Base-by-base conservation (phyloP, 345 rosid species). In the Salix arbutifolia region DNA sequence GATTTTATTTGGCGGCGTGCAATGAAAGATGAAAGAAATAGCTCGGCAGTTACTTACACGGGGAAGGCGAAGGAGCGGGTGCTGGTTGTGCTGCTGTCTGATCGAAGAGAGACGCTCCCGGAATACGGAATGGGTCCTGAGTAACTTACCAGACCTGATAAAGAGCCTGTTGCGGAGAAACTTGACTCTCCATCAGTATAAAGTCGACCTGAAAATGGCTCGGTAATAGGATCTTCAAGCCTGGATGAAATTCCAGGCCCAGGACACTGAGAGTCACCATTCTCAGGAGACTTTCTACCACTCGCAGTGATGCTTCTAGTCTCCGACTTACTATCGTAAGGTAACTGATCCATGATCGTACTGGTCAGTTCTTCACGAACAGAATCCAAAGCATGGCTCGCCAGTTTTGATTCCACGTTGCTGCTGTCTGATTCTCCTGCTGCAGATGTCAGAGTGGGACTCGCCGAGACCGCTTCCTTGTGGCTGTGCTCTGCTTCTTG, bases 31-130 rank as follows among this genome's bases (percentile, higher is more conserved):
- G 9, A 31, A 65, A 73, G 14, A 31, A 35, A 78, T n/a, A 71
- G 53, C 37, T 38, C 53, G 44, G 10, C 8, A 64, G 78, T 53
- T 58, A 70, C 37, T 78, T 88, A 96, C 99, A 87, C 61, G 0
- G 99, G 99, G 82, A 96, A 96, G 75, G 99, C 97, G 19, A 96
- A 96, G 37, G 99, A 96, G 76, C 94, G 90, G 71, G 91, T 88
- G 83, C 98, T 96, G 1, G 98, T 87, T 17, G 96, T 87, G 87
- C 99, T 96, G 90, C 97, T 90, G 72, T 96, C 97, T 0, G 98
- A 96, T 81, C 98, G 83, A 71, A 83, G 88, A 18, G 98, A 96
- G 70, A 93, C 83, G 73, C 90, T 91, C 60, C 99, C 98, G 21
- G 98, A 88, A 79, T 79, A 82, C 50, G 92, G 81, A 50, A 91